Percentiles rank a stretch among this genome's conserved stretches.
These are phyloP conservation scores for Colletotrichum tamarilloi DNA, from an alignment of 2,329 filamentous ascomycete species.

Conservation along the genomic window DNA sequence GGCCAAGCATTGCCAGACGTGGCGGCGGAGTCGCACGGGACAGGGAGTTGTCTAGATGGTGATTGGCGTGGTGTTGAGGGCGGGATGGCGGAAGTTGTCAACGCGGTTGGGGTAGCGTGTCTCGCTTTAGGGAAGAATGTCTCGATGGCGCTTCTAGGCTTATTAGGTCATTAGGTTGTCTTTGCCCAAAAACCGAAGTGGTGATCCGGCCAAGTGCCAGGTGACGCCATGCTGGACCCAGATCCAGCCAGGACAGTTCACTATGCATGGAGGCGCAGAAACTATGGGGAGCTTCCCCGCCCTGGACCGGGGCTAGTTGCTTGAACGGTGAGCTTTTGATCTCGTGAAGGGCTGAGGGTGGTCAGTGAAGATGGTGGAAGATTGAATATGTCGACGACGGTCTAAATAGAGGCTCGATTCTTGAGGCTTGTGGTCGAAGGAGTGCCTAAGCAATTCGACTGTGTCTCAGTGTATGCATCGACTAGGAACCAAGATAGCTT, in stretches of 20 bases:
- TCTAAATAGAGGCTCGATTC: background rate
- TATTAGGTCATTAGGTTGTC: background rate
- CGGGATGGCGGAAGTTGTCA: background rate
- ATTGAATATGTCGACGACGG: background rate
- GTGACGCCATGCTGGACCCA: slow-evolving; percentile 30
- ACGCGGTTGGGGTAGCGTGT: background rate
- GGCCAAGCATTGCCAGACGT: slow-evolving; percentile 5
- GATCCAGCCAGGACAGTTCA: slow-evolving; percentile 18
- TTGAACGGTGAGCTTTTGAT: slow-evolving; percentile 12
- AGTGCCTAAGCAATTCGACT: background rate
- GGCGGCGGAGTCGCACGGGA: slow-evolving; percentile 15
- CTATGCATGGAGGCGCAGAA: slow-evolving; percentile 15
- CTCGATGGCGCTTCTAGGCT: background rate
- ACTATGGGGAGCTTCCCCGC: slow-evolving; percentile 22
- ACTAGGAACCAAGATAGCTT: background rate
- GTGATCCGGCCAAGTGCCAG: slow-evolving; percentile 26
- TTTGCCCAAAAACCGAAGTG: background rate
- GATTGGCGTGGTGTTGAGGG: slow-evolving; percentile 10
- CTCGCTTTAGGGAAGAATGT: slow-evolving; percentile 3
- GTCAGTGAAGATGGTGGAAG: background rate
- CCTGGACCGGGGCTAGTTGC: slow-evolving; percentile 4
- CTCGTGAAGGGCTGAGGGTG: background rate
- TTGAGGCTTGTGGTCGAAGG: background rate
- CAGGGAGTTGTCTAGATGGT: background rate
- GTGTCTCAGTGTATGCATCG: background rate